Evolutionary conservation across 1,284 basidiomycete genomes (phyloP), one percentile per base, ranked within the genome.

Genomic region (Apiotrichum brassicae): DNA sequence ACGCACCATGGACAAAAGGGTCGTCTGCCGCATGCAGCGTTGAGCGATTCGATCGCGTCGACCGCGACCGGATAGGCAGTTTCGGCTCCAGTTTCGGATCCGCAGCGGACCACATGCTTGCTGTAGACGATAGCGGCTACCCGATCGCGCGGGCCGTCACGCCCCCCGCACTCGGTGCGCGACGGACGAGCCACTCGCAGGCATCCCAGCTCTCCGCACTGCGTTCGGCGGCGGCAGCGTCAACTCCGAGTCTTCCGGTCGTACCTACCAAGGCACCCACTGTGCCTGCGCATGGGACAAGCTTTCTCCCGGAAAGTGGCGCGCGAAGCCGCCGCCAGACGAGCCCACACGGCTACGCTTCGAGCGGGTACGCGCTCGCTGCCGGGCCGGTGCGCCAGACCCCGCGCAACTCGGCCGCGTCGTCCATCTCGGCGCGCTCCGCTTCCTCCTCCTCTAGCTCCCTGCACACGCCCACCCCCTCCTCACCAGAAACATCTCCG

Each of bases 41-140:
- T 3, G 35, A 43, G 30, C 30, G 30, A 2, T 9, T 43, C 14
- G 22, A 43, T 14, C 20, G 20, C 18, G 12, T 28, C 7, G 19
- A 14, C 22, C 19, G 14, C 19, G 19, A 38, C 13, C 6, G n/a
- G 35, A 42, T 42, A 9, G 43, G 23, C 12, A 24, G 33, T n/a
- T 20, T 39, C 6, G 37, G 33, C 33, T 34, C 33, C 33, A 12
- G 33, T 34, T 34, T 42, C 13, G 26, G 40, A 11, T 32, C 19
- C 4, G 40, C 40, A 2, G 40, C 40, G 13, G 40, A 42, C 40
- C 28, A 42, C 40, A 42, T 42, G 26, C 40, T 42, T 5, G 40
- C 40, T 14, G 24, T 30, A 6, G 26, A 42, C n/a, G 26, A 42
- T 12, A 19, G 32, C 18, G 18, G 25, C n/a, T 7, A 4, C n/a